Conservation (phyloP, 768 basidiomycete genomes). For the Russula foetens region DNA sequence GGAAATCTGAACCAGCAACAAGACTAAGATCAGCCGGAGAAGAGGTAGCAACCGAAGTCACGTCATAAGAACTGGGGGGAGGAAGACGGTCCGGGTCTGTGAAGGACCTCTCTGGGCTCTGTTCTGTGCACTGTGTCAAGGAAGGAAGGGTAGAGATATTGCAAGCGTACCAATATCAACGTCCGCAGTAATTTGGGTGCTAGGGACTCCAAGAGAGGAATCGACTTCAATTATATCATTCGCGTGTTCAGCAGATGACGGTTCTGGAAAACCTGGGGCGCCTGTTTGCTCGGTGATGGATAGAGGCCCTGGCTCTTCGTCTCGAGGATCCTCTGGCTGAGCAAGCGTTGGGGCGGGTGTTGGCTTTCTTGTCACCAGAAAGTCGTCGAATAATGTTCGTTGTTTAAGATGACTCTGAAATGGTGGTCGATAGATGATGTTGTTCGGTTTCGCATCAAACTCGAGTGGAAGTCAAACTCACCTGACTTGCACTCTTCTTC, state of each 20-base stretch:
- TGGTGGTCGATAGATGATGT: not conserved
- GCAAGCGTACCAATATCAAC: constrained; percentile 3
- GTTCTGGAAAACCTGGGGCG: not conserved
- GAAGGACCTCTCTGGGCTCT: not conserved
- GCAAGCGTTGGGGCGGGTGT: not conserved
- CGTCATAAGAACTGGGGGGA: not conserved
- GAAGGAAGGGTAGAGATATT: not conserved
- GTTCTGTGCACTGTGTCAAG: not conserved
- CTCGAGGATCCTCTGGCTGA: not conserved
- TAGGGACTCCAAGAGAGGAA: not conserved
- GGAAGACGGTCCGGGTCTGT: not conserved
- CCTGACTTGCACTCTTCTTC: not conserved
- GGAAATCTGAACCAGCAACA: not conserved
- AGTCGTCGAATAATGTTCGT: constrained; percentile 23
- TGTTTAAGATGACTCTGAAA: constrained; percentile 19
- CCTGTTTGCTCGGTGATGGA: not conserved
- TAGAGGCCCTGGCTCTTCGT: not conserved
- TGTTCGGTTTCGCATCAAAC: not conserved
- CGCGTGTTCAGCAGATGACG: not conserved
- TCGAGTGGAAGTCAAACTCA: not conserved
- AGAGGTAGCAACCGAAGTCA: not conserved
- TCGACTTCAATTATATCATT: not conserved
- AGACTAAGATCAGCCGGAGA: not conserved
- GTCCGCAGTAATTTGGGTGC: not conserved
- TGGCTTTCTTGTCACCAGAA: not conserved